Conservation (phyloP, 2,329 filamentous ascomycete species). For the Triangularia setosa region DNA sequence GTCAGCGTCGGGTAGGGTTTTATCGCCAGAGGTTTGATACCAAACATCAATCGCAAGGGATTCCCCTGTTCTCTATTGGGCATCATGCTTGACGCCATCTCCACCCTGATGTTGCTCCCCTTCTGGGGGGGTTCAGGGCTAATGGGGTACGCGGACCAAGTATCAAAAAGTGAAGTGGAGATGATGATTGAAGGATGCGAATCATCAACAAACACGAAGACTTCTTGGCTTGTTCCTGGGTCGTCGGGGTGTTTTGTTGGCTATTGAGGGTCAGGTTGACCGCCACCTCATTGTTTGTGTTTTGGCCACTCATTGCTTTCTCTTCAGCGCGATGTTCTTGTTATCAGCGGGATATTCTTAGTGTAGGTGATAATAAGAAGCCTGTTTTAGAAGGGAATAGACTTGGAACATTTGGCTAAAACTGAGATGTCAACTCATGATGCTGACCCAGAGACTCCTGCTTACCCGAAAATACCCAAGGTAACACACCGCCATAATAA, state of each 20-base stretch:
- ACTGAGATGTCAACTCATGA: neutral
- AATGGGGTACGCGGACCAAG: constrained; percentile 2
- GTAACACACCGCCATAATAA: too few species aligned
- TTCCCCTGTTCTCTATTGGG: constrained; percentile 9
- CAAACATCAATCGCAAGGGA: constrained; percentile 15
- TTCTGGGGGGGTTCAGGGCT: neutral
- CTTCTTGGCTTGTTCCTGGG: neutral
- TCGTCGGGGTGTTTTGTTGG: neutral
- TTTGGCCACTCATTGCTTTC: neutral
- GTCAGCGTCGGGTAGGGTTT: constrained; percentile 17
- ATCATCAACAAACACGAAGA: neutral
- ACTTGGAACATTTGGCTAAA: neutral
- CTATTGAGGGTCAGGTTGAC: neutral
- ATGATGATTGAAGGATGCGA: neutral
- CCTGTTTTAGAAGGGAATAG: neutral
- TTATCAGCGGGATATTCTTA: neutral
- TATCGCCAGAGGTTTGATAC: constrained; percentile 18
- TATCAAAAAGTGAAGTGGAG: constrained; percentile 1
- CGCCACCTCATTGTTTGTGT: neutral
- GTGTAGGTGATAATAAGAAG: constrained; percentile 12
- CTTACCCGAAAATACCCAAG: neutral
- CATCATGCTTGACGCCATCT: constrained; percentile 8
- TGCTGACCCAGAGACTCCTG: neutral
- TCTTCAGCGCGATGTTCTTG: neutral
- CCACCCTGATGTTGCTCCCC: neutral